Conservation (phyloP, 352 stramenopile genomes). For the Pythium grandisporangium region DNA sequence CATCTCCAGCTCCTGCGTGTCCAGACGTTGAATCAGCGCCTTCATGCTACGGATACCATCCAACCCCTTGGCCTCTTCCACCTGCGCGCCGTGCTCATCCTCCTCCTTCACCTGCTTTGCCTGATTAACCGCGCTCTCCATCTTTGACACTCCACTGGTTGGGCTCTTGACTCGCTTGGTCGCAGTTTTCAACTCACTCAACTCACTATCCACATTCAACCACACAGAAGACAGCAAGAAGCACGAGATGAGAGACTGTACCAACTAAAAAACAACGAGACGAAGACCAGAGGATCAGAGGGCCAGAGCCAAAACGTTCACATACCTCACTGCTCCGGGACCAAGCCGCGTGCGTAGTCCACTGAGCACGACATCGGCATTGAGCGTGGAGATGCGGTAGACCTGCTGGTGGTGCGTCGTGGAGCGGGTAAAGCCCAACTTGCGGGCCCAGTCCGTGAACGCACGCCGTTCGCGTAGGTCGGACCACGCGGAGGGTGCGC, state of each 20-base stretch:
- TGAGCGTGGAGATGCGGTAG: constrained; percentile 43
- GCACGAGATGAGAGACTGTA: no score
- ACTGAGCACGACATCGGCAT: constrained; percentile 43
- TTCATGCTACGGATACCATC: no score
- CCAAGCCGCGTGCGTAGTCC: constrained; percentile 28
- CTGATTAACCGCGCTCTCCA: no score
- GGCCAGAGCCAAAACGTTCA: constrained; percentile 2
- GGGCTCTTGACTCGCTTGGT: no score
- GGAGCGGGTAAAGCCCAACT: constrained; percentile 42
- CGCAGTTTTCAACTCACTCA: no score
- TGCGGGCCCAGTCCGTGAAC: constrained; percentile 29
- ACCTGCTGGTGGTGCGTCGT: constrained; percentile 19
- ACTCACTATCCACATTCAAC: no score
- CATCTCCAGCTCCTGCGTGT: constrained; percentile 47
- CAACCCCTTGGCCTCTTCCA: constrained; percentile 12
- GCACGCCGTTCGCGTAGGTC: constrained; percentile 18
- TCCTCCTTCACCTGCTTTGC: no score
- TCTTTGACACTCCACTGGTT: no score
- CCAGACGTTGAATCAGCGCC: no score
- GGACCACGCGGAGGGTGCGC: constrained; percentile 23
- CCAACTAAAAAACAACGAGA: not conserved
- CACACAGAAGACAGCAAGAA: no score
- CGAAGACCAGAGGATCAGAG: not conserved
- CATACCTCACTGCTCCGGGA: not conserved
- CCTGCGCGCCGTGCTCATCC: constrained; percentile 7